Evolutionary conservation across 257 asterid genomes (phyloP), one percentile per base, ranked within the genome.

Genomic region (Perilla frutescens): DNA sequence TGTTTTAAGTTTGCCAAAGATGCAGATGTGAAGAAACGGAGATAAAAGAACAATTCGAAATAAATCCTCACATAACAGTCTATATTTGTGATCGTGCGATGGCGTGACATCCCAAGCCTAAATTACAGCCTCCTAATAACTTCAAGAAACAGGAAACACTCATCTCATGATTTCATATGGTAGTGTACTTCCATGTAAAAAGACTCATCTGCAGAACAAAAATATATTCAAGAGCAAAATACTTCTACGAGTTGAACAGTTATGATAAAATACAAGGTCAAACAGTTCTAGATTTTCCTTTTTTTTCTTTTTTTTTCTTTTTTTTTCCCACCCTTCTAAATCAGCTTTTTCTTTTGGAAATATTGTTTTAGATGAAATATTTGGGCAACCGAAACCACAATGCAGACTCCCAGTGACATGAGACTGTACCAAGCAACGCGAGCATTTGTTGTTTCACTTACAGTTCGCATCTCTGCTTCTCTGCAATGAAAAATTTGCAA

Each of bases 321-420:
- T 20, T 20, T 20, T 20, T 20, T 31, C 31, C 41, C n/a, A 63
- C 74, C 41, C 13, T 67, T 74, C 90, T 92, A 92, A 36, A 92
- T 92, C 70, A 94, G 89, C 88, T 94, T 90, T 81, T 88, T 94
- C 96, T 94, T 91, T 67, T 82, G 97, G 89, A 94, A 94, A 79
- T 82, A 90, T 51, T 43, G 86, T 84, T 90, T 84, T 55, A 94
- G 81, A 75, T 90, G 75, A 78, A 72, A 79, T 73, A 94, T 77
- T 83, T 91, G 99, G 47, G 74, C 71, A 59, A 82, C 50, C 0
- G 97, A 88, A 69, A 81, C 92, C 76, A 77, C 4, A 78, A 91
- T 80, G 85, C 99, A 92, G 74, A 92, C 82, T 70, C 88, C 96
- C 81, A 91, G 72, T 29, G 99, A 92, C 84, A 86, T 81, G 70